Evolutionary conservation across 73 alveolate genomes (phyloP).

Genomic region (Tetrahymena thermophila): DNA sequence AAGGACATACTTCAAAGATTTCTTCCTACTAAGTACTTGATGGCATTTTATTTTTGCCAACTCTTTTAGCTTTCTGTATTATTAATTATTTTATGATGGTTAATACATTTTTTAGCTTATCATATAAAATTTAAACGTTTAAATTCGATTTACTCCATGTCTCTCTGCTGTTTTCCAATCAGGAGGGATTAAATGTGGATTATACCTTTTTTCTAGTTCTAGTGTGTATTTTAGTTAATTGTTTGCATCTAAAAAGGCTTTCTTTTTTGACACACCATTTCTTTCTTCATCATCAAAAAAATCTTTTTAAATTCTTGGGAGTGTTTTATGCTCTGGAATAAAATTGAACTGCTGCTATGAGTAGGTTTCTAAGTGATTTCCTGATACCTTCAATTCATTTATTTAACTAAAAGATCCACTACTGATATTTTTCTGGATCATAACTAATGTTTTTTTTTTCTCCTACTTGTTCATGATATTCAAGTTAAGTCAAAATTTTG

Average conservation of each 20-base stretch:
- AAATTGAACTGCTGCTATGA: not conserved
- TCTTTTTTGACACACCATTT: not conserved
- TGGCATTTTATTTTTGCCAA: not conserved
- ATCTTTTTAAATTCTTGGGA: not conserved
- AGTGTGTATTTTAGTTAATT: not conserved
- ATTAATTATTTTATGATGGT: not conserved
- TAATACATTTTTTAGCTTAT: not conserved
- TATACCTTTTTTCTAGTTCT: not conserved
- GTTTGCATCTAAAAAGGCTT: not conserved
- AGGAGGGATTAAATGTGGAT: not conserved
- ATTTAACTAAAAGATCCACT: not conserved
- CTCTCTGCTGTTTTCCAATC: not conserved
- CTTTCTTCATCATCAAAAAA: not conserved
- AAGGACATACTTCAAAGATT: conserved; percentile 31
- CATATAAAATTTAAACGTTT: not conserved
- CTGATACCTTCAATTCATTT: not conserved
- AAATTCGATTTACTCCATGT: not conserved
- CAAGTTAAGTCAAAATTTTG: not conserved
- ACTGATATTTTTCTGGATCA: not conserved
- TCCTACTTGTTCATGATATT: not conserved
- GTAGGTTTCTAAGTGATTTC: not conserved
- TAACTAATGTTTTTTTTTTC: not conserved
- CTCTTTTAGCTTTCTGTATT: not conserved
- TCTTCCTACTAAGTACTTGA: not conserved
- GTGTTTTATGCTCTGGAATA: not conserved